A percentile compares a stretch with the other conserved stretches of the same genome.
Conservation (phyloP, 345 rosid genomes). For the Populus nigra region DNA sequence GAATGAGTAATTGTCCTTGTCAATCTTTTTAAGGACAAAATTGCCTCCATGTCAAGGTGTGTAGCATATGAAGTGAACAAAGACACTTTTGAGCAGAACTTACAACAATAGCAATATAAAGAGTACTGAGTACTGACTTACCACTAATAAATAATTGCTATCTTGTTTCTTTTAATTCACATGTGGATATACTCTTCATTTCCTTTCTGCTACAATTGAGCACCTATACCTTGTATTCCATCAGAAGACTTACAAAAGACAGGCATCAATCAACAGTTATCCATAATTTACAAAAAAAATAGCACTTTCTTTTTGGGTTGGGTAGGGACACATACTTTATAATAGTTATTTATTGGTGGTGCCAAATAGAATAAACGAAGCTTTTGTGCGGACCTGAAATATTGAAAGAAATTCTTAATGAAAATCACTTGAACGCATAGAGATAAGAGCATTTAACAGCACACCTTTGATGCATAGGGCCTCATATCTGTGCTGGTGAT, state of each 20-base stretch:
- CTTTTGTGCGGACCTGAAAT: conserved; percentile 65
- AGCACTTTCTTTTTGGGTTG: background rate
- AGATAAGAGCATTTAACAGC: conserved; percentile 9
- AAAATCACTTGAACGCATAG: background rate
- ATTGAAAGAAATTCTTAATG: conserved; percentile 1
- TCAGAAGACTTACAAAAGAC: background rate
- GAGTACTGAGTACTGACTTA: background rate
- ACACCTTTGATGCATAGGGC: conserved; percentile 68
- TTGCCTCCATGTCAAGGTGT: no score
- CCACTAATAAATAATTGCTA: no score
- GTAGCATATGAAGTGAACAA: no score
- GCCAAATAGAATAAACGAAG: conserved; percentile 58
- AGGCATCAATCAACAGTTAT: background rate
- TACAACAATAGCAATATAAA: background rate
- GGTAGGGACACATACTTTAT: background rate
- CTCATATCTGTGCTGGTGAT: conserved; percentile 74
- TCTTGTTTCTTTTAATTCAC: no score
- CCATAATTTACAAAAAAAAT: background rate
- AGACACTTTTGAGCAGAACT: no score
- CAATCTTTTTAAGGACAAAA: background rate
- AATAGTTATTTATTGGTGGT: conserved; percentile 26
- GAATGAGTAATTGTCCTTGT: background rate
- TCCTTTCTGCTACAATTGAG: background rate
- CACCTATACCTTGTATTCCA: background rate
- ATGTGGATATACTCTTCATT: background rate